phyloP scores from a whole-genome alignment of 306 rosid species.

The cucumber (Cucumis sativus) region DNA sequence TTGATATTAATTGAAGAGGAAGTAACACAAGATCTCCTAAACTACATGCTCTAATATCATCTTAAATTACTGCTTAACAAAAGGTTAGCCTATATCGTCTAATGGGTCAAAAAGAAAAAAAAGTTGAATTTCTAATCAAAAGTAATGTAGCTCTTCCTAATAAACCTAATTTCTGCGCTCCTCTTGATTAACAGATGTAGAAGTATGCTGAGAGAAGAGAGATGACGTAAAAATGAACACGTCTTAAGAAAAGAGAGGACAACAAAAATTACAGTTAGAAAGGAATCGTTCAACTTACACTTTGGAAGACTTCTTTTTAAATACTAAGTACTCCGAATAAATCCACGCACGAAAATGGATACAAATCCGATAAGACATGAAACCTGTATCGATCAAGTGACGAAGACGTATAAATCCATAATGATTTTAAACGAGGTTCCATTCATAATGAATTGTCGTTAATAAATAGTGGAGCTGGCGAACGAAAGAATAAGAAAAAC shows the following conservation, averaged over 20 bases:
- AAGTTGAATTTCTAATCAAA: not conserved
- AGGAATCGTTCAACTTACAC: conserved; percentile 32
- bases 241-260: not conserved
- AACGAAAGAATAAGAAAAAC: not conserved
- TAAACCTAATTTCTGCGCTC: not conserved
- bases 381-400: not conserved
- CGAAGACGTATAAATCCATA: not conserved
- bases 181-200: not conserved
- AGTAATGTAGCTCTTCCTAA: not conserved
- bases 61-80: no score
- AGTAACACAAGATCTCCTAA: no score
- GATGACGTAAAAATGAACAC: not conserved
- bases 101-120: not conserved
- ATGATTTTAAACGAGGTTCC: not conserved
- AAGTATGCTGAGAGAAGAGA: no score
- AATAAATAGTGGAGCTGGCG: not conserved
- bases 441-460: not conserved
- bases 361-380: conserved; percentile 2
- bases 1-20: no score
- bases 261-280: not conserved
- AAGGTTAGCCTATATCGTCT: no score
- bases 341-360: conserved; percentile 36
- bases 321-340: conserved; percentile 69
- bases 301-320: conserved; percentile 47
- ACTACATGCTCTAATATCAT: no score